Percentiles rank a stretch among this genome's conserved stretches.
Evolutionary conservation across 2,329 filamentous ascomycete species (phyloP).

Genomic region (Curvularia eragrostidis): DNA sequence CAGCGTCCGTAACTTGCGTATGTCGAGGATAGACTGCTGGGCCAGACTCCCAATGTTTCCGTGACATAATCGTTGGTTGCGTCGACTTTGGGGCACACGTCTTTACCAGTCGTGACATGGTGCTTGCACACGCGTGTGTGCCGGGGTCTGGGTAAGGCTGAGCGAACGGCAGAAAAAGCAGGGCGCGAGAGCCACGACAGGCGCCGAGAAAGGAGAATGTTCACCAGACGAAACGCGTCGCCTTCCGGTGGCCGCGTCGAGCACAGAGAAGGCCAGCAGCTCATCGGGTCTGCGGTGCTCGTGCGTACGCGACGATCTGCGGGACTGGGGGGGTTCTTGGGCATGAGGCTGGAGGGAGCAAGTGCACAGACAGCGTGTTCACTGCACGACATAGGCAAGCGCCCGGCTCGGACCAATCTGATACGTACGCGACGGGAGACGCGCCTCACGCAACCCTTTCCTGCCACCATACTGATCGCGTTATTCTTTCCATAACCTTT

Average conservation of each 20-base stretch:
- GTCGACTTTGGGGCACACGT: not conserved
- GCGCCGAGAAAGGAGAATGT: not conserved
- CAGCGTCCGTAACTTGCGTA: not conserved
- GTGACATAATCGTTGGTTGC: not conserved
- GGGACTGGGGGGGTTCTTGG: constrained; percentile 1
- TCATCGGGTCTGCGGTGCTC: not conserved
- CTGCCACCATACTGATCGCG: constrained; percentile 36
- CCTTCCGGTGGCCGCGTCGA: not conserved
- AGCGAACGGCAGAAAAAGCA: constrained; percentile 6
- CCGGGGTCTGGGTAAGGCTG: constrained; percentile 3
- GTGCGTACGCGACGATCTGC: constrained; percentile 8
- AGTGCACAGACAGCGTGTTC: constrained; percentile 21
- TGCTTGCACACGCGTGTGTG: not conserved
- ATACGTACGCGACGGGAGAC: constrained; percentile 22
- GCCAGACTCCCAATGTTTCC: not conserved
- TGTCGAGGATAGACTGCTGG: too few species aligned
- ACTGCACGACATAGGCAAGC: constrained; percentile 28
- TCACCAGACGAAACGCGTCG: not conserved
- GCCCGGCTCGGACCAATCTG: constrained; percentile 20
- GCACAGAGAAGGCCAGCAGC: not conserved
- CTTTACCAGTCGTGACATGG: not conserved
- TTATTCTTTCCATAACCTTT: constrained; percentile 21
- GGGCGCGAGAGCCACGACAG: not conserved
- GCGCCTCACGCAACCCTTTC: constrained; percentile 29
- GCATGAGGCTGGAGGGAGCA: constrained; percentile 11